Base-by-base conservation (phyloP, 2,329 filamentous ascomycete genomes). In the Acrocalymma vagum region DNA sequence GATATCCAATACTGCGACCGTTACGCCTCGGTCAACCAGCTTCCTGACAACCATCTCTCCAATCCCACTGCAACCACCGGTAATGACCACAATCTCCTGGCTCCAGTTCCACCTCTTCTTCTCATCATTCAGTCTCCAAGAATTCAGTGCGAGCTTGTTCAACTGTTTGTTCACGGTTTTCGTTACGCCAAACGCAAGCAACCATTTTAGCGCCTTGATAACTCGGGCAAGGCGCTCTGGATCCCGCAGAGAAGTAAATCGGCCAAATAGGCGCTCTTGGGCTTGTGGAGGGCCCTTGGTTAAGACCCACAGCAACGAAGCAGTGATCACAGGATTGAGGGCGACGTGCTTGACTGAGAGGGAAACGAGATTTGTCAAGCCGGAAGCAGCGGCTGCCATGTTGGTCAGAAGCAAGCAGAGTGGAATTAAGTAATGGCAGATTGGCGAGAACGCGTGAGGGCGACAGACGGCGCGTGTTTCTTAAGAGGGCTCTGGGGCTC, bases 61-160 rank as follows among this genome's bases (percentile, higher is more conserved):
- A 37, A 71, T 67, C 6, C 67, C 68, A 31, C 58, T 60, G 36
- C 64, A 66, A 2, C 68, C 68, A 8, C 68, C 68, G 3, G 67
- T 71, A 2, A 71, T 51, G 20, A 70, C 65, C 2, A 63, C 66
- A 9, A 71, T 45, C 33, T 71, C 68, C 6, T 51, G 25, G 5
- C 45, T 52, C 60, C 58, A 69, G 3, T 55, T 50, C 67, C 67
- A 70, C 9, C 53, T 51, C 31, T 63, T 57, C 44, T 65, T 67
- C 42, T 68, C 61, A 6, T 63, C 64, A 31, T 50, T 55, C 9
- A 70, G 33, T 9, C 67, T 63, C 58, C 70, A 75, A 29, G 69
- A 65, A 60, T 76, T 69, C 16, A 69, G 49, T 14, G 67, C 66
- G 9, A 65, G 36, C 6, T 51, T 45, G 21, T 67, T 71, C 5